phyloP scores from a whole-genome alignment of 2,329 filamentous ascomycete species.

The Pezizomycotina sp. region DNA sequence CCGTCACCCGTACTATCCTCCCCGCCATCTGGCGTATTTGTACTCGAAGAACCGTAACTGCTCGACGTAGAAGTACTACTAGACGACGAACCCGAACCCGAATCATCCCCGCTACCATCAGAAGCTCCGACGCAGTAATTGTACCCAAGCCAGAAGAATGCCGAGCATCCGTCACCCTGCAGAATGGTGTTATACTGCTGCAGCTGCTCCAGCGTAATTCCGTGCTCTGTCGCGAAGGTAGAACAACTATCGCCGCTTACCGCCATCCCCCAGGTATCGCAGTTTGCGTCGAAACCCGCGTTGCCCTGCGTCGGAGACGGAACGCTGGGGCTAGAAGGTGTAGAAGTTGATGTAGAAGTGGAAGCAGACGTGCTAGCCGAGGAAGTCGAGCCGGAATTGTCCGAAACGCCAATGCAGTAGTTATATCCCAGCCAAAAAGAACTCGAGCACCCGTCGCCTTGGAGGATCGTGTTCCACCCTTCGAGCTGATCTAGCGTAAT shows the following conservation, averaged over 20 bases:
- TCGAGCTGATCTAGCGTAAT: conserved; percentile 3
- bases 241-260: conserved; percentile 6
- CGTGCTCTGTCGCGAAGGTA: conserved; percentile 5
- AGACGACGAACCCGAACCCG: too few relatives aligned
- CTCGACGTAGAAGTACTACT: too few relatives aligned
- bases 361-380: conserved; percentile 1
- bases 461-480: conserved; percentile 8
- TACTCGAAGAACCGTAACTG: too few relatives aligned
- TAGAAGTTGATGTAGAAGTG: conserved; percentile 1
- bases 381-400: conserved; percentile 4
- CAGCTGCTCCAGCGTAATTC: conserved; percentile 2
- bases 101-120: too few relatives aligned
- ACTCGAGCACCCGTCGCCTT: neutral
- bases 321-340: neutral
- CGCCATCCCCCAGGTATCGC: conserved; percentile 5
- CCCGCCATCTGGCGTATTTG: too few relatives aligned
- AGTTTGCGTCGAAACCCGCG: conserved; percentile 7
- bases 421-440: conserved; percentile 10
- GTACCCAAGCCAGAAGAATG: conserved; percentile 4
- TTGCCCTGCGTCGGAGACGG: conserved; percentile 9
- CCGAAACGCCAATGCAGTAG: conserved; percentile 10
- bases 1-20: too few relatives aligned
- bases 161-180: neutral
- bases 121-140: too few relatives aligned
- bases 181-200: conserved; percentile 4